Percentiles rank a stretch among this genome's conserved stretches.
phyloP scores from a whole-genome alignment of 2,329 filamentous ascomycete genomes.

The Beauveria bassiana region DNA sequence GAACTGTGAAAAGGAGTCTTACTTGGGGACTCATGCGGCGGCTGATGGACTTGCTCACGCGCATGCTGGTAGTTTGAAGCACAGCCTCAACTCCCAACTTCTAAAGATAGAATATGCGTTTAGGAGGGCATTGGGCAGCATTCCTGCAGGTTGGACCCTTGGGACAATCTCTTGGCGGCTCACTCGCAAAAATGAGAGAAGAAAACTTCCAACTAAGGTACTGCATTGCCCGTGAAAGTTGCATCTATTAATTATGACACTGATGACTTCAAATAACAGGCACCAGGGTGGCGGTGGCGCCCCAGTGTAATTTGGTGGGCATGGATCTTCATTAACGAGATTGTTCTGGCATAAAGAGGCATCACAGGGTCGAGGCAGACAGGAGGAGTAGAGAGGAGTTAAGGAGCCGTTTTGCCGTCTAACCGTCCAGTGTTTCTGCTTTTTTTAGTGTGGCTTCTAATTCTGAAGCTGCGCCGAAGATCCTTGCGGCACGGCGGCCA shows the following conservation, averaged over 20 bases:
- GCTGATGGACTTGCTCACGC: background rate
- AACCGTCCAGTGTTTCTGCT: background rate
- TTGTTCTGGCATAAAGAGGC: background rate
- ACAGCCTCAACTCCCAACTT: background rate
- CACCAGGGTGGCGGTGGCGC: background rate
- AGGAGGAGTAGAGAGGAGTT: background rate
- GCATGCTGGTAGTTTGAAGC: background rate
- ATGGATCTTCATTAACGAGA: slow-evolving; percentile 1
- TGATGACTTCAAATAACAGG: background rate
- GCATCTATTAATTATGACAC: background rate
- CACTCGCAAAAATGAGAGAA: no score
- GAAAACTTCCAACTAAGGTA: background rate
- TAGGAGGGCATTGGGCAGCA: background rate
- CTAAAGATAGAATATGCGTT: slow-evolving; percentile 8
- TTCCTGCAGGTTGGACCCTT: no score
- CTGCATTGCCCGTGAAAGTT: background rate
- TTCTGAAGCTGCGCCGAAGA: background rate
- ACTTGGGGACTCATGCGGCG: background rate
- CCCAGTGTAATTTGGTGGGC: background rate
- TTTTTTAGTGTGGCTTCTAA: background rate
- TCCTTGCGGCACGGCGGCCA: background rate
- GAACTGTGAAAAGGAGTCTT: background rate
- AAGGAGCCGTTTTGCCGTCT: background rate
- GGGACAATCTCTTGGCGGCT: no score
- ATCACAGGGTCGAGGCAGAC: background rate